These are phyloP conservation scores for Daldinia grandis DNA, from an alignment of 495 filamentous ascomycete species.

Conservation along the genomic window DNA sequence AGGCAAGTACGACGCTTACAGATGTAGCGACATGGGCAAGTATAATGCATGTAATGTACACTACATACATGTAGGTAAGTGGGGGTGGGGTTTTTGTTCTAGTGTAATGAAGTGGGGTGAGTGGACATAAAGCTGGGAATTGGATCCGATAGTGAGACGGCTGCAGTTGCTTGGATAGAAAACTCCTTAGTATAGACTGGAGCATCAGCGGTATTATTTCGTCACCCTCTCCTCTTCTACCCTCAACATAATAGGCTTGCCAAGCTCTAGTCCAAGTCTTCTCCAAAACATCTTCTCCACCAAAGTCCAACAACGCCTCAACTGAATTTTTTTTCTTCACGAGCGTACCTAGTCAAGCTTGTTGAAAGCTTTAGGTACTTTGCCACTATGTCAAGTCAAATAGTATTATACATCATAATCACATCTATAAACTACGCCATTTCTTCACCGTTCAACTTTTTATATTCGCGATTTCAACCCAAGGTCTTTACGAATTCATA, in stretches of 20 bases:
- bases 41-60: neutral
- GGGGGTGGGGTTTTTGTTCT: slow-evolving; percentile 18
- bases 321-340: neutral
- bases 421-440: slow-evolving; percentile 19
- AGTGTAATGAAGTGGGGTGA: slow-evolving; percentile 8
- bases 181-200: no score
- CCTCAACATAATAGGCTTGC: slow-evolving; percentile 19
- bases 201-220: slow-evolving; percentile 41
- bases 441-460: slow-evolving; percentile 1
- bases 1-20: no score
- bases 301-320: slow-evolving; percentile 3
- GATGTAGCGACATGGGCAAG: no score
- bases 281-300: neutral
- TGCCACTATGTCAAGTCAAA: slow-evolving; percentile 7
- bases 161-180: neutral
- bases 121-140: slow-evolving; percentile 5
- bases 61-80: neutral
- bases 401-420: neutral
- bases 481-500: neutral
- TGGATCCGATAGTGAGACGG: neutral
- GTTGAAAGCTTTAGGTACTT: slow-evolving; percentile 8
- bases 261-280: slow-evolving; percentile 8
- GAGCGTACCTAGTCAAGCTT: neutral
- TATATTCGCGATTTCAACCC: neutral
- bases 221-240: slow-evolving; percentile 18